Evolutionary conservation across 352 stramenopile genomes (phyloP).

Genomic region (Saprolegnia parasitica): DNA sequence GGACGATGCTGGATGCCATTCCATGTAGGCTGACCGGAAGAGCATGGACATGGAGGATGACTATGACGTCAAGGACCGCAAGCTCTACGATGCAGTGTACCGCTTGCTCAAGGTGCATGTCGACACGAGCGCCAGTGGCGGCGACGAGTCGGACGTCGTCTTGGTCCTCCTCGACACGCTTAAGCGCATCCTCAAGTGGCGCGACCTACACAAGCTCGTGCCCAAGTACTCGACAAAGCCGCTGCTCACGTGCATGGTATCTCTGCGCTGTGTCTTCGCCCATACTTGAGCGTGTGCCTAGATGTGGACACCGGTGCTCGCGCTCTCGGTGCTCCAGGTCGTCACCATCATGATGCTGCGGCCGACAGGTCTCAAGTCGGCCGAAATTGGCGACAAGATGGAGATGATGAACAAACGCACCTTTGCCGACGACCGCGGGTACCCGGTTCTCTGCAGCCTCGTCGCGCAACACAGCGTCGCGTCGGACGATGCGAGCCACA

Average conservation of each 20-base stretch:
- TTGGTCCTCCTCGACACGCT: conserved; percentile 51
- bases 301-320: conserved; percentile 47
- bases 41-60: conserved; percentile 35
- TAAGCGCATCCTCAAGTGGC: conserved; percentile 69
- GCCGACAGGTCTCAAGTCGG: conserved; percentile 43
- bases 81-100: conserved; percentile 70
- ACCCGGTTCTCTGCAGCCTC: conserved; percentile 58
- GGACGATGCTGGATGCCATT: background rate
- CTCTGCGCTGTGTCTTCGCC: background rate
- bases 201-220: conserved; percentile 73
- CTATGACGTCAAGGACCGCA: conserved; percentile 64
- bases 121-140: background rate
- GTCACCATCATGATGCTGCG: conserved; percentile 55
- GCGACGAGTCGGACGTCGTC: conserved; percentile 24
- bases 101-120: conserved; percentile 44
- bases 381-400: conserved; percentile 65
- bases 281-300: conserved; percentile 22
- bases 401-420: conserved; percentile 70
- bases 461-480: conserved; percentile 54
- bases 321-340: conserved; percentile 57
- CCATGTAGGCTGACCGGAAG: conserved; percentile 32
- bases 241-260: conserved; percentile 64
- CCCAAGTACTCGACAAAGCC: conserved; percentile 81
- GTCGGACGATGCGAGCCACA: background rate
- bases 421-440: conserved; percentile 68